Conservation (phyloP, 805 yeast genomes). For the Kodamaea jinghongensis region DNA sequence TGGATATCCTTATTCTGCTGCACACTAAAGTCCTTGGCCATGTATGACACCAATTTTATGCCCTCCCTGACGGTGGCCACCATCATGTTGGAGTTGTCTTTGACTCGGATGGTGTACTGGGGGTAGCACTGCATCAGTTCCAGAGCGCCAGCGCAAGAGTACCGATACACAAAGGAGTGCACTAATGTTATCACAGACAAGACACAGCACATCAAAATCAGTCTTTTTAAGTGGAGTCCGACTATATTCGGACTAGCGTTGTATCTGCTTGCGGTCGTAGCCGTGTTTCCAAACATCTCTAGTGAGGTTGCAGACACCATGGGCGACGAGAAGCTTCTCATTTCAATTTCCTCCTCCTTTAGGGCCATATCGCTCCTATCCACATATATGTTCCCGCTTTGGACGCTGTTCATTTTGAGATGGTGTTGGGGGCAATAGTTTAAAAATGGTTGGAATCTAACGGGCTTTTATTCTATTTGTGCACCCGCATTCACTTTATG, state of each 20-base stretch:
- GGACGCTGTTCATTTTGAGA: not conserved
- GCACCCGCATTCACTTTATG: too few relatives aligned
- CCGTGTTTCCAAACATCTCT: not conserved
- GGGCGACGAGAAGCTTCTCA: conserved; percentile 1
- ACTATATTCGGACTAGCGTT: not conserved
- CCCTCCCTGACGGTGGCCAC: conserved; percentile 39
- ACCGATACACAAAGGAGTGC: conserved; percentile 2
- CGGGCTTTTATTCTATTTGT: too few relatives aligned
- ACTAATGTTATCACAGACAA: conserved; percentile 2
- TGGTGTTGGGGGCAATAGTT: too few relatives aligned
- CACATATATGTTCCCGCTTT: conserved; percentile 3
- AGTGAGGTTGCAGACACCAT: not conserved
- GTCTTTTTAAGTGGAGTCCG: conserved; percentile 3
- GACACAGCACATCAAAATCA: conserved; percentile 4
- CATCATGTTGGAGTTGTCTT: conserved; percentile 30
- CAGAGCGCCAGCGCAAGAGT: conserved; percentile 7
- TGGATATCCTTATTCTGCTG: conserved; percentile 8
- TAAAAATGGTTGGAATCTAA: too few relatives aligned
- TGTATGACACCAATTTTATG: conserved; percentile 41
- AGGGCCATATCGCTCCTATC: not conserved
- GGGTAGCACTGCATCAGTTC: conserved; percentile 35
- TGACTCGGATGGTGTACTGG: conserved; percentile 40
- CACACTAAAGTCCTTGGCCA: conserved; percentile 40
- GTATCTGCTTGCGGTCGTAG: not conserved
- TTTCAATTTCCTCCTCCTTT: conserved; percentile 4